Evolutionary conservation across 225 moss, liverwort and hornwort genomes (phyloP).

Genomic region (Polytrichum formosum): DNA sequence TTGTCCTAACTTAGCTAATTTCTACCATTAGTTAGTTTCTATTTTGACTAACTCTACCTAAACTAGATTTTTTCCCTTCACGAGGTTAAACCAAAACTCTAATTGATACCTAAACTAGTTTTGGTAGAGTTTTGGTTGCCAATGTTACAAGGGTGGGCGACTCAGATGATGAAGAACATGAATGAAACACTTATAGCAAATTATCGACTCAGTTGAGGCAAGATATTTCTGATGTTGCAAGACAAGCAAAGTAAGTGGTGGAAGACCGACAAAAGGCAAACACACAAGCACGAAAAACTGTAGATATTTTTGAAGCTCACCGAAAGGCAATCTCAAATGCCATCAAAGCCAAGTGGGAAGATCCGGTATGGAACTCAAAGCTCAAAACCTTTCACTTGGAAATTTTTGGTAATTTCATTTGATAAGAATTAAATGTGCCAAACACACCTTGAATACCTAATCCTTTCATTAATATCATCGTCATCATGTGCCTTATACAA

Average conservation of each 20-base stretch:
- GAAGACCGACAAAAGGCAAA: slow-evolving; percentile 8
- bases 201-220: slow-evolving; percentile 30
- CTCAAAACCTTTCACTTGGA: not conserved
- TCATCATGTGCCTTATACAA: no score
- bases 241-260: slow-evolving; percentile 9
- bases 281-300: slow-evolving; percentile 20
- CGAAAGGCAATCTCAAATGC: slow-evolving; percentile 81
- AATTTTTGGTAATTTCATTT: no score
- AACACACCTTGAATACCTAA: no score
- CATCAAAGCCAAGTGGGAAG: slow-evolving; percentile 88
- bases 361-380: slow-evolving; percentile 57
- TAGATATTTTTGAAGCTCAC: slow-evolving; percentile 48
- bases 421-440: no score
- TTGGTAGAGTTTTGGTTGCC: no score
- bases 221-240: slow-evolving; percentile 15
- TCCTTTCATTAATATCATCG: no score
- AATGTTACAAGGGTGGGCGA: slow-evolving; percentile 68
- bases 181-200: slow-evolving; percentile 58
- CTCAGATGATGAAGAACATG: slow-evolving; percentile 58
- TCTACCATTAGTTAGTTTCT: no score
- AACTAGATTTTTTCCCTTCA: not conserved
- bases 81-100: no score
- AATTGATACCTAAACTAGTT: no score
- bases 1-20: no score
- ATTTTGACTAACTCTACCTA: no score